Evolutionary conservation across 371 early-diverging fungal genomes (phyloP), one percentile per base, ranked within the genome.

Genomic region (Syncephalastrum racemosum): DNA sequence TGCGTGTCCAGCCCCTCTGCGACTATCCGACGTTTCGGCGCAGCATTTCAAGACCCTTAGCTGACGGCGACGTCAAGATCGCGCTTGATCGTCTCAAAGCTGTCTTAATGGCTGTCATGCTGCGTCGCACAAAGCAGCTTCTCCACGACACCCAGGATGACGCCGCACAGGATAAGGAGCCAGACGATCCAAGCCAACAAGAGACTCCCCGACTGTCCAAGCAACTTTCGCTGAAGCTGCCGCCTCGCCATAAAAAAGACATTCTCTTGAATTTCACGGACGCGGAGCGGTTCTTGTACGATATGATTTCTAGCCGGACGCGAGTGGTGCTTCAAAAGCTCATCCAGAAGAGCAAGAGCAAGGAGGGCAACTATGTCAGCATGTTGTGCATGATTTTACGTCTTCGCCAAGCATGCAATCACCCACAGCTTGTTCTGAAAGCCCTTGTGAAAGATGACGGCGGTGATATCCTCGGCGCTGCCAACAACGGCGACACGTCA

Each of bases 351-450:
- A 76, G 71, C 16, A 77, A 78, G 18, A 72, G 71, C 4, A 10
- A 12, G 2, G 68, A 76, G 57, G 68, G 70, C 52, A 77, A 75
- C 48, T 88, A 86, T 54, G 63, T 83, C 40, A 84, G 81, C 36
- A 79, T 87, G 64, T 53, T 87, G 46, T 73, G 77, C 31, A 59
- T 83, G 44, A 54, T 87, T 13, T 56, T 87, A 18, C 67, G 84
- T 25, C 54, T 89, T 24, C 77, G 81, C 27, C 88, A 78, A 74
- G 86, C 83, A n/a, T 81, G 86, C 61, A 78, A 86, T 56, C 91
- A 92, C 63, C 93, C 92, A 5, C 85, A 84, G 55, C 72, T 91
- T 10, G 85, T 90, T 13, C 62, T 90, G 6, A 87, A 87, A 62
- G 79, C 85, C 4, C 76, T 86, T n/a, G 81, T 57, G n/a, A 56